Evolutionary conservation across 2,329 filamentous ascomycete genomes (phyloP), one percentile per base, ranked within the genome.

Genomic region (Trichoderma asperellum): DNA sequence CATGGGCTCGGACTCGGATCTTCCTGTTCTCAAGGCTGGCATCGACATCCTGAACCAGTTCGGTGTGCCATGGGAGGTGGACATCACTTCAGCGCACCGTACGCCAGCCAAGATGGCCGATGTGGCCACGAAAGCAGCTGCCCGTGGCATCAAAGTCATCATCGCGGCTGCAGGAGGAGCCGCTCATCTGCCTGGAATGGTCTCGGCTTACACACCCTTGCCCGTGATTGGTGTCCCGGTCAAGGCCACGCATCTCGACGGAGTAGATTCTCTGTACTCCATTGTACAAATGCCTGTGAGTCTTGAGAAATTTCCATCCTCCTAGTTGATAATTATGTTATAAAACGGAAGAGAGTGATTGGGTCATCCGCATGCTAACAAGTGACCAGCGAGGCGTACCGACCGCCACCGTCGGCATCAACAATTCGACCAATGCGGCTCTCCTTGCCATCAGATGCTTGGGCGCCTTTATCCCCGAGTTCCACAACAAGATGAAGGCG

Each of bases 1-100:
- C 34, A 95, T 95, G 92, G 93, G 92, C 47, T 95, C 92, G 1
- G 91, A 93, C 81, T 92, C 90, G 11, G 92, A 94, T 76, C 85
- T 94, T 29, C 86, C 86, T 2, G 87, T 92, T 18, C 86, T 94
- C 49, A 85, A 85, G 71, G 86, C 87, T 0, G 91, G 87, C 1
- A 82, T 93, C 24, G 85, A 91, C 69, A 85, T 93, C 40, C 85
- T 94, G 3, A 82, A 86, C 67, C 83, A 87, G n/a, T 91, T 95
- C 71, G 77, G 83, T n/a, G 91, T 96, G 12, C 89, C 91, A 0
- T 92, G 88, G 80, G 87, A 90, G 7, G 85, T 89, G 18, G 88
- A 88, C 75, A 94, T 96, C 76, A 94, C 92, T 0, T 94, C 92
- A 2, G 93, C 93, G 0, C 92, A 94, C 79, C 86, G 92, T 40